These are phyloP conservation scores for Aurinia saxatilis DNA, from an alignment of 345 rosid species.

Conservation along the genomic window DNA sequence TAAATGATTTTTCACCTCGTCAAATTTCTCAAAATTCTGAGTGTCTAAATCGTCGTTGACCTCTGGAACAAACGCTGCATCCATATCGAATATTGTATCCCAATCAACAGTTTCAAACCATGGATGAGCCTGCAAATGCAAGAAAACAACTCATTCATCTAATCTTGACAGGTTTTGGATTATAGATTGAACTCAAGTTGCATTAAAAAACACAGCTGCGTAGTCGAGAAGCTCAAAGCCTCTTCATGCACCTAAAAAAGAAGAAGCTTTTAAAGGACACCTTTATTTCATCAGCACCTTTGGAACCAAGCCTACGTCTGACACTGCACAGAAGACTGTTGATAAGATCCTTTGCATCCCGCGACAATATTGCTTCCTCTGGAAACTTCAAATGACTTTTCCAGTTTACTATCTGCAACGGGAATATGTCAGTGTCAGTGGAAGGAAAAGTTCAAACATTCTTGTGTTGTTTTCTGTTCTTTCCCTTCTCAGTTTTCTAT, in stretches of 20 bases:
- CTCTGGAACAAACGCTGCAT: slow-evolving; percentile 92
- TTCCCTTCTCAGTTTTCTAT: background rate
- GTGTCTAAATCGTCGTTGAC: slow-evolving; percentile 93
- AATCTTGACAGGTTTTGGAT: no score
- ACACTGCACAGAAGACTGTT: slow-evolving; percentile 81
- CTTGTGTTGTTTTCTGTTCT: no score
- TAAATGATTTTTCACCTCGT: slow-evolving; percentile 48
- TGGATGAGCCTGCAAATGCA: slow-evolving; percentile 64
- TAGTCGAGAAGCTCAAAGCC: background rate
- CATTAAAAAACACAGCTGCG: background rate
- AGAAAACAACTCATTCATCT: slow-evolving; percentile 4
- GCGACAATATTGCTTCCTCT: slow-evolving; percentile 80
- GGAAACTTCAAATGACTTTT: slow-evolving; percentile 93
- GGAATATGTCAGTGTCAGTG: no score
- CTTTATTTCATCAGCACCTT: slow-evolving; percentile 90
- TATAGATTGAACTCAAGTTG: background rate
- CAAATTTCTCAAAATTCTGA: slow-evolving; percentile 94
- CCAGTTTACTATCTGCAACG: slow-evolving; percentile 89
- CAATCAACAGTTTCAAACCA: slow-evolving; percentile 73
- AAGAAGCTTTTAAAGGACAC: slow-evolving; percentile 33
- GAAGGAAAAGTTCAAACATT: no score
- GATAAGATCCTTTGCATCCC: slow-evolving; percentile 73
- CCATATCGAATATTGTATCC: slow-evolving; percentile 80
- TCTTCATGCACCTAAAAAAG: background rate
- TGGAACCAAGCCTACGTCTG: slow-evolving; percentile 80